phyloP scores from a whole-genome alignment of 1,284 basidiomycete species.

The Somion occarium region DNA sequence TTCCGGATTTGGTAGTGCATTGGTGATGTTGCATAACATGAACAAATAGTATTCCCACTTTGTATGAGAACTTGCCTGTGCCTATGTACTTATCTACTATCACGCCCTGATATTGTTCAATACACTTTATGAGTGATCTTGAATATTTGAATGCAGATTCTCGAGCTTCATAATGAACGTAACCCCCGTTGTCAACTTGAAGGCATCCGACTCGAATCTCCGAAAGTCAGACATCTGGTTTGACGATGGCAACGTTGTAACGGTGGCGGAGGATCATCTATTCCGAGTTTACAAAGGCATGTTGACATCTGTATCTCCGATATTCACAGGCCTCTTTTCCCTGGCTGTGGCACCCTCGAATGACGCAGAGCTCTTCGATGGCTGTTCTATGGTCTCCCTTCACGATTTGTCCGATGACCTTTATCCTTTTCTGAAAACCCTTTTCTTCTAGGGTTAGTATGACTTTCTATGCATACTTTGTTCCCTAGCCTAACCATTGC shows the following conservation, averaged over 20 bases:
- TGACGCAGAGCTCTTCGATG: not conserved
- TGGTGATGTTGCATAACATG: not conserved
- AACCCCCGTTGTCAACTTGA: not conserved
- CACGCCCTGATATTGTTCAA: no score
- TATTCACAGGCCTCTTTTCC: not conserved
- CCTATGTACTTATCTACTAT: no score
- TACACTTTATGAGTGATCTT: no score
- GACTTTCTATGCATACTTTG: not conserved
- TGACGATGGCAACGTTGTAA: slow-evolving; percentile 11
- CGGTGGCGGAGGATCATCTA: slow-evolving; percentile 4
- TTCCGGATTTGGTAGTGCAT: not conserved
- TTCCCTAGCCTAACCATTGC: no score
- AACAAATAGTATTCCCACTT: not conserved
- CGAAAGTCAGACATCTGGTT: slow-evolving; percentile 9
- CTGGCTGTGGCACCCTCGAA: not conserved
- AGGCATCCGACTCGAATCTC: not conserved
- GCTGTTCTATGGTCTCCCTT: not conserved
- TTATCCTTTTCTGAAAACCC: not conserved
- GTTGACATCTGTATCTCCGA: not conserved
- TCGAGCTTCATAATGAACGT: no score
- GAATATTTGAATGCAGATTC: no score
- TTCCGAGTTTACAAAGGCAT: slow-evolving; percentile 11
- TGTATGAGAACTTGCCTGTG: no score
- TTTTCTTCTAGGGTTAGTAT: not conserved
- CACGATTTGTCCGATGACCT: not conserved